Evolutionary conservation across 495 filamentous ascomycete genomes (phyloP).

Genomic region (Cercophora newfieldiana): DNA sequence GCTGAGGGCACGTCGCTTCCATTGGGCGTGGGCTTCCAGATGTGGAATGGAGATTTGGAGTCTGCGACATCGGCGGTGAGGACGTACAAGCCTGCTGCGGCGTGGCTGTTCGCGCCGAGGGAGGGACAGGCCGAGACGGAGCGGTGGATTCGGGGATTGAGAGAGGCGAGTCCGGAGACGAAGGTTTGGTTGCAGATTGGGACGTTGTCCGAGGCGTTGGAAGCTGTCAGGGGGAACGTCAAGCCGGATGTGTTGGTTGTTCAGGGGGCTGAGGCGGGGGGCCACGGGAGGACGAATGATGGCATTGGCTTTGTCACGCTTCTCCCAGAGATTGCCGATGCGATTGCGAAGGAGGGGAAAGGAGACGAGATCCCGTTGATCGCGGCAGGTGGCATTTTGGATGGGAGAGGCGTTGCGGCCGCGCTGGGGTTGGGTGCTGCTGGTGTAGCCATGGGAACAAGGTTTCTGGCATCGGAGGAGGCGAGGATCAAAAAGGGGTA

Average conservation of each 20-base stretch:
- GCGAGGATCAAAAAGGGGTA: slow-evolving; percentile 86
- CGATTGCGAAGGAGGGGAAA: slow-evolving; percentile 71
- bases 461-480: slow-evolving; percentile 86
- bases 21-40: slow-evolving; percentile 86
- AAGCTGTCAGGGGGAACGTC: slow-evolving; percentile 32
- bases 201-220: slow-evolving; percentile 56
- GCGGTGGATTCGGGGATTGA: slow-evolving; percentile 55
- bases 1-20: slow-evolving; percentile 59
- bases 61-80: slow-evolving; percentile 44
- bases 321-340: slow-evolving; percentile 76
- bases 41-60: slow-evolving; percentile 73
- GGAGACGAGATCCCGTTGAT: slow-evolving; percentile 77
- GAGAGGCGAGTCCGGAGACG: slow-evolving; percentile 57
- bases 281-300: slow-evolving; percentile 75
- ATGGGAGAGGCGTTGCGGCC: slow-evolving; percentile 85
- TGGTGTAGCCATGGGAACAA: slow-evolving; percentile 90
- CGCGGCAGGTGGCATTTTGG: slow-evolving; percentile 87
- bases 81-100: slow-evolving; percentile 58
- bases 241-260: slow-evolving; percentile 68
- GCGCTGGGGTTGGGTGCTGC: slow-evolving; percentile 84
- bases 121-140: slow-evolving; percentile 48
- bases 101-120: slow-evolving; percentile 69
- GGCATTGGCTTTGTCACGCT: slow-evolving; percentile 92
- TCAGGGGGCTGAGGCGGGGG: slow-evolving; percentile 69
- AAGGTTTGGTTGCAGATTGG: slow-evolving; percentile 77